Conservation (phyloP, 2,329 filamentous ascomycete genomes). For the Alternaria sp. region DNA sequence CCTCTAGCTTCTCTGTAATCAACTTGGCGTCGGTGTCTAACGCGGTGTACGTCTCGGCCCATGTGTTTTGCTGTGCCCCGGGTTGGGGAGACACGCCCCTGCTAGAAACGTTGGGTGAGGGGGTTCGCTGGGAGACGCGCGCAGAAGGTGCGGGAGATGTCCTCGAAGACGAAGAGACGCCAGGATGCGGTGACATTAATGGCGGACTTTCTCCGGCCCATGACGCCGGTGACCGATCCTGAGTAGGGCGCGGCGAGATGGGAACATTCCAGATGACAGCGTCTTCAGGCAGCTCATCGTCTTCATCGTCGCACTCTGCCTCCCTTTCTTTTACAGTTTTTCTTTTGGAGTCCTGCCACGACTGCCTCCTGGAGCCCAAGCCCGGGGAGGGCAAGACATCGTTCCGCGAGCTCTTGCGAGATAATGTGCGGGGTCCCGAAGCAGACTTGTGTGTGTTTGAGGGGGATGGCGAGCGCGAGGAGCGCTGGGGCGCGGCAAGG, state of each 20-base stretch:
- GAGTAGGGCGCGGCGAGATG: conserved; percentile 66
- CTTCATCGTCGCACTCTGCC: conserved; percentile 76
- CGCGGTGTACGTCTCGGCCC: conserved; percentile 72
- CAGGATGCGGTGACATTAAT: conserved; percentile 30
- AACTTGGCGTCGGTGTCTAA: conserved; percentile 75
- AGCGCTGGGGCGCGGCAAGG: conserved; percentile 40
- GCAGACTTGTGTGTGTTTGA: conserved; percentile 34
- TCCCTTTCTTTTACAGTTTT: conserved; percentile 76
- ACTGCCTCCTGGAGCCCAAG: conserved; percentile 51
- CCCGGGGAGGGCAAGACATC: conserved; percentile 39
- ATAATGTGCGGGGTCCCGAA: conserved; percentile 39
- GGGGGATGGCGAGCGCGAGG: conserved; percentile 47
- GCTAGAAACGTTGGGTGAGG: conserved; percentile 25
- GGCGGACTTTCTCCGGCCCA: conserved; percentile 39
- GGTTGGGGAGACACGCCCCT: conserved; percentile 33
- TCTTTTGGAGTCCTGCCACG: conserved; percentile 70
- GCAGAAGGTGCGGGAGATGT: conserved; percentile 33
- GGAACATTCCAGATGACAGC: conserved; percentile 82
- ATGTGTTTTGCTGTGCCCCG: conserved; percentile 68
- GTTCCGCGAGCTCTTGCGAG: conserved; percentile 41
- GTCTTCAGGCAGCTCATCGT: conserved; percentile 75
- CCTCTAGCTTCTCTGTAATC: conserved; percentile 80
- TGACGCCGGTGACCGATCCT: conserved; percentile 48
- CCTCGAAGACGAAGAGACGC: conserved; percentile 27
- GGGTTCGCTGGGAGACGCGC: conserved; percentile 22